A percentile compares a stretch with the other conserved stretches of the same genome.
phyloP scores from a whole-genome alignment of 768 basidiomycete species.

The Dentipellis fragilis region DNA sequence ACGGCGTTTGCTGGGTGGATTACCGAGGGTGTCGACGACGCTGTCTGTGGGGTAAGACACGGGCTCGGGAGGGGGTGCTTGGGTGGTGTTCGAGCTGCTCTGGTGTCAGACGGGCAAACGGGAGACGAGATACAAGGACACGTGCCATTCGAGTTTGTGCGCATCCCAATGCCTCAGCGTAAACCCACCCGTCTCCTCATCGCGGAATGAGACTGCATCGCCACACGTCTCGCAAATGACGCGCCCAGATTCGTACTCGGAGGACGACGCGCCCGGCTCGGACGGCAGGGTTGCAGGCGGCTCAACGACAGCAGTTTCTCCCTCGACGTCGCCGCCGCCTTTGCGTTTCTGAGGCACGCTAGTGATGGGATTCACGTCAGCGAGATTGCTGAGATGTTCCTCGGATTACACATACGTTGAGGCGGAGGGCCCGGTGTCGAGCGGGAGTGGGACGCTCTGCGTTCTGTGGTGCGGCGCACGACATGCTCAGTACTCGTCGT shows the following conservation, averaged over 20 bases:
- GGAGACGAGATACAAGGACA: background rate
- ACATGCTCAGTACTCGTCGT: background rate
- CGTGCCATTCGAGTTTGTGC: conserved; percentile 49
- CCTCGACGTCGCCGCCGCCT: background rate
- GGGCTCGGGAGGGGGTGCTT: conserved; percentile 1
- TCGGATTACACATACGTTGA: background rate
- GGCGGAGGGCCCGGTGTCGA: background rate
- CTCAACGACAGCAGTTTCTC: no score
- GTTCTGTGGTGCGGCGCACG: background rate
- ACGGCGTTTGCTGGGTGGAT: conserved; percentile 39
- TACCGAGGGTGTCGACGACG: background rate
- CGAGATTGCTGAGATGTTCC: background rate
- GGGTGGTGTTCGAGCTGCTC: background rate
- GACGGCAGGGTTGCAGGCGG: no score
- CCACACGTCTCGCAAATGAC: conserved; percentile 61
- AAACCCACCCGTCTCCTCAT: conserved; percentile 52
- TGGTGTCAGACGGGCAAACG: background rate
- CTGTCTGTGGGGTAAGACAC: background rate
- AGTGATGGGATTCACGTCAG: background rate
- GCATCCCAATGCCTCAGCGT: conserved; percentile 61
- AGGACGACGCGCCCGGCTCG: background rate
- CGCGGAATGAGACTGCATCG: conserved; percentile 53
- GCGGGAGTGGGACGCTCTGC: background rate
- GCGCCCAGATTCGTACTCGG: conserved; percentile 55
- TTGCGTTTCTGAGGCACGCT: conserved; percentile 1